Evolutionary conservation across 164 flowering plant species (phyloP).

Genomic region (Annona squamosa): DNA sequence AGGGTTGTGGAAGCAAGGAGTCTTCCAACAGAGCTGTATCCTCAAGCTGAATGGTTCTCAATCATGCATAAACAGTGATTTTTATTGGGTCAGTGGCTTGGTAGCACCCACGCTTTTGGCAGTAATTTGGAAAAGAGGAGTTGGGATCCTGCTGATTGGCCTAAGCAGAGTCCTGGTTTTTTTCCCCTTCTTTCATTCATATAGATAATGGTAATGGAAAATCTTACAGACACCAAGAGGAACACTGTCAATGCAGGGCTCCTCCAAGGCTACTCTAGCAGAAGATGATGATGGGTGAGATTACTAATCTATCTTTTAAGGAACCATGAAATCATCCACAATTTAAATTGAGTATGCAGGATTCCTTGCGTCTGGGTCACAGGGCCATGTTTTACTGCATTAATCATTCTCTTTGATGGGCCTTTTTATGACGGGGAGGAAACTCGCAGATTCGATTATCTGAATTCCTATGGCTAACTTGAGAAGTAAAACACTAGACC

Average conservation of each 20-base stretch:
- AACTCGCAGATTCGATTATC: neutral
- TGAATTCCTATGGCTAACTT: neutral
- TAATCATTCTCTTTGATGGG: neutral
- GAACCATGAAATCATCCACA: neutral
- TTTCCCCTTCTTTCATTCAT: neutral
- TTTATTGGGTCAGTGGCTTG: neutral
- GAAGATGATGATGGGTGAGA: conserved; percentile 18
- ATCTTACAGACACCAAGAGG: conserved; percentile 29
- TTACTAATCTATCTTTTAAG: neutral
- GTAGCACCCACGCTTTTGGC: neutral
- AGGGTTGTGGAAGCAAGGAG: neutral
- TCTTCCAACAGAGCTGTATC: neutral
- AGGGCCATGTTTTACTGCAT: neutral
- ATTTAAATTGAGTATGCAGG: neutral
- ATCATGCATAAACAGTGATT: neutral
- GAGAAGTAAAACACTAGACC: neutral
- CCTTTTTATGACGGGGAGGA: neutral
- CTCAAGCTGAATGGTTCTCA: neutral
- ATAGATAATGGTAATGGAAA: neutral
- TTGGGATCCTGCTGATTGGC: neutral
- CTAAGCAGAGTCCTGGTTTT: neutral
- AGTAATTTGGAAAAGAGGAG: neutral
- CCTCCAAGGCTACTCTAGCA: conserved; percentile 24
- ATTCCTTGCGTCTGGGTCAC: neutral
- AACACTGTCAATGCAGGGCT: conserved; percentile 24